These are phyloP conservation scores for Penicillium concentricum DNA, from an alignment of 2,329 filamentous ascomycete species.

Conservation along the genomic window DNA sequence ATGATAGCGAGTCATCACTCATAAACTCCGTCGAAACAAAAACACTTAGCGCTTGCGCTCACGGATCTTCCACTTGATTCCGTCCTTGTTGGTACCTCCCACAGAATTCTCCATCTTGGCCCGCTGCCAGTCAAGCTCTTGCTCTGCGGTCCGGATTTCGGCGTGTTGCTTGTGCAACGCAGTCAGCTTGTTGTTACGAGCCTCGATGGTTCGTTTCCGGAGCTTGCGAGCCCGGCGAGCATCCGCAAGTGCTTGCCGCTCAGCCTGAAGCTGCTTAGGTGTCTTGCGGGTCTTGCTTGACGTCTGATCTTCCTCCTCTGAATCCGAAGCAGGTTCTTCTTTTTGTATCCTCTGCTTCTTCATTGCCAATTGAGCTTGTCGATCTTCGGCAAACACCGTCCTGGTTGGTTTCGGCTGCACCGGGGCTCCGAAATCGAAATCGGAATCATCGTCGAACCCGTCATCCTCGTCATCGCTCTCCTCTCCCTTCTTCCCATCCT, in stretches of 20 bases:
- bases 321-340: constrained; percentile 21
- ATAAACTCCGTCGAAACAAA: constrained; percentile 10
- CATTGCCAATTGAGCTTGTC: constrained; percentile 33
- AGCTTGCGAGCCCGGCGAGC: constrained; percentile 44
- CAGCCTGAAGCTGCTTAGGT: constrained; percentile 45
- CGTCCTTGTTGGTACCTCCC: constrained; percentile 63
- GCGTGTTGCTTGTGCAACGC: constrained; percentile 55
- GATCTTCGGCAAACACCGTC: constrained; percentile 42
- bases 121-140: constrained; percentile 58
- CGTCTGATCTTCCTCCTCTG: constrained; percentile 25
- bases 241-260: constrained; percentile 40
- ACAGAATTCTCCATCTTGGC: constrained; percentile 61
- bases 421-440: constrained; percentile 23
- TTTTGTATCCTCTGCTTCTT: constrained; percentile 23
- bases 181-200: constrained; percentile 50
- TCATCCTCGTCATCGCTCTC: constrained; percentile 22
- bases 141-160: constrained; percentile 56
- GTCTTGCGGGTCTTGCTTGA: constrained; percentile 35
- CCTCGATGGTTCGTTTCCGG: constrained; percentile 50
- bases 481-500: constrained; percentile 22
- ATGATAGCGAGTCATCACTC: constrained; percentile 23
- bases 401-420: constrained; percentile 31
- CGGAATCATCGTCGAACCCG: constrained; percentile 23
- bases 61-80: constrained; percentile 63
- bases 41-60: constrained; percentile 56